phyloP scores from a whole-genome alignment of 768 basidiomycete genomes.

The Rossbeevera mucosa region DNA sequence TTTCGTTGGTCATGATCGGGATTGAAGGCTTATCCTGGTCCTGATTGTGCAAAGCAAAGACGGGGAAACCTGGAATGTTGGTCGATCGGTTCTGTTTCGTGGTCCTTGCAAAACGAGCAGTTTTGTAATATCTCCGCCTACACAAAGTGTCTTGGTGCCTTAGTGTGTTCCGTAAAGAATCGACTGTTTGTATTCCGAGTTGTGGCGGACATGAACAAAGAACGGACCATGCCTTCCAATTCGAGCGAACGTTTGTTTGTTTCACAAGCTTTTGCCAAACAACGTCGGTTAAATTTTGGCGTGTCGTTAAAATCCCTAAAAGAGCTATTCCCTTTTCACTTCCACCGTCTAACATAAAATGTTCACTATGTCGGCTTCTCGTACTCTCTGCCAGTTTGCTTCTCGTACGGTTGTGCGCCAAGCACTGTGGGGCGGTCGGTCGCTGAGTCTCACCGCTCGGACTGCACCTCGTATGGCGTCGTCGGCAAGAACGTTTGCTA shows the following conservation, averaged over 20 bases:
- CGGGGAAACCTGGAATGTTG: background rate
- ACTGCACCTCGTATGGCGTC: slow-evolving; percentile 13
- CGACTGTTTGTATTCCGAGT: background rate
- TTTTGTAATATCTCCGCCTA: background rate
- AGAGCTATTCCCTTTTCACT: background rate
- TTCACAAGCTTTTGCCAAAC: slow-evolving; percentile 32
- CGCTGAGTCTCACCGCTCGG: slow-evolving; percentile 13
- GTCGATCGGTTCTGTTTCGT: background rate
- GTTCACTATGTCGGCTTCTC: slow-evolving; percentile 56
- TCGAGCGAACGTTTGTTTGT: slow-evolving; percentile 24
- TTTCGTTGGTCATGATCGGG: too few relatives aligned
- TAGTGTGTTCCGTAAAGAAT: background rate
- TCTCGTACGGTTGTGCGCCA: slow-evolving; percentile 33
- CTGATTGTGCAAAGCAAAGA: background rate
- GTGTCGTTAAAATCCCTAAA: background rate
- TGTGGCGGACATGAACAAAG: background rate
- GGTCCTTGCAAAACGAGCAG: background rate
- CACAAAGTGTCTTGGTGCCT: background rate
- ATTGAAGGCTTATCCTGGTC: background rate
- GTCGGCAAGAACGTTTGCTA: slow-evolving; percentile 39
- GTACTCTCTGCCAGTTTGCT: slow-evolving; percentile 55
- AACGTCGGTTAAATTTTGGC: slow-evolving; percentile 29
- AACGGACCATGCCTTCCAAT: slow-evolving; percentile 12
- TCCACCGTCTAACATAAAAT: slow-evolving; percentile 1
- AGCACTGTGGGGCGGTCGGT: slow-evolving; percentile 21